phyloP scores from a whole-genome alignment of 2,329 filamentous ascomycete species.

The Hypomyces rosellus region DNA sequence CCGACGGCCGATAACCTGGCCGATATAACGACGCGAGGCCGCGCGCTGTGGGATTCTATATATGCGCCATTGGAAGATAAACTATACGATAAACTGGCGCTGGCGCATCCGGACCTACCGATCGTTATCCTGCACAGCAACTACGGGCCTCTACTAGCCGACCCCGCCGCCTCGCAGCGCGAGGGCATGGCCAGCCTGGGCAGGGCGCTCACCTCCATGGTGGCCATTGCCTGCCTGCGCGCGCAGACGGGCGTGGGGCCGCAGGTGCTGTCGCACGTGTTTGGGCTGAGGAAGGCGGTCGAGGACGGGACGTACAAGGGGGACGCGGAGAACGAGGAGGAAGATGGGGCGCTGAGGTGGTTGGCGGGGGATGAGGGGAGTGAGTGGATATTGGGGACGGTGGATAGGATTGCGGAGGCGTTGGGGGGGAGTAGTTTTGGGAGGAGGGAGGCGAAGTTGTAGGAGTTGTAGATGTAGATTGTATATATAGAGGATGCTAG shows the following conservation, averaged over 20 bases:
- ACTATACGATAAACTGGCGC: constrained; percentile 62
- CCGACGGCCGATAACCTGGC: constrained; percentile 48
- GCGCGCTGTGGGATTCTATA: constrained; percentile 65
- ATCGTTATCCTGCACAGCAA: constrained; percentile 71
- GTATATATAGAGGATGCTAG: not conserved
- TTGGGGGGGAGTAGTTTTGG: constrained; percentile 40
- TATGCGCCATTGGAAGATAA: constrained; percentile 71
- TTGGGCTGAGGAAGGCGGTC: constrained; percentile 70
- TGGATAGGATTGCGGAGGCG: constrained; percentile 39
- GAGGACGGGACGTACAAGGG: constrained; percentile 54
- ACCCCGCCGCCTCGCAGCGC: constrained; percentile 42
- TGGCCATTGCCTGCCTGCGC: constrained; percentile 68
- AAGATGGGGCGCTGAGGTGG: constrained; percentile 32
- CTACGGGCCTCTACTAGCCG: constrained; percentile 67
- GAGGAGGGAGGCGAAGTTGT: constrained; percentile 12
- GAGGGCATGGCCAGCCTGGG: constrained; percentile 52
- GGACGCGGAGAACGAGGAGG: constrained; percentile 27
- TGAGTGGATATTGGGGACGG: constrained; percentile 40
- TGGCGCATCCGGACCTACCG: constrained; percentile 74
- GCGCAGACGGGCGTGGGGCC: constrained; percentile 77
- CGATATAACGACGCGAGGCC: constrained; percentile 51
- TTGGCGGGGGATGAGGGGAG: constrained; percentile 40
- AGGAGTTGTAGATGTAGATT: not conserved
- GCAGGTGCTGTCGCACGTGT: constrained; percentile 75
- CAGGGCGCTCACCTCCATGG: constrained; percentile 62